Percentiles rank a stretch among this genome's conserved stretches.
Conservation (phyloP, 2,329 filamentous ascomycete genomes). For the Hypoxylon sp. region DNA sequence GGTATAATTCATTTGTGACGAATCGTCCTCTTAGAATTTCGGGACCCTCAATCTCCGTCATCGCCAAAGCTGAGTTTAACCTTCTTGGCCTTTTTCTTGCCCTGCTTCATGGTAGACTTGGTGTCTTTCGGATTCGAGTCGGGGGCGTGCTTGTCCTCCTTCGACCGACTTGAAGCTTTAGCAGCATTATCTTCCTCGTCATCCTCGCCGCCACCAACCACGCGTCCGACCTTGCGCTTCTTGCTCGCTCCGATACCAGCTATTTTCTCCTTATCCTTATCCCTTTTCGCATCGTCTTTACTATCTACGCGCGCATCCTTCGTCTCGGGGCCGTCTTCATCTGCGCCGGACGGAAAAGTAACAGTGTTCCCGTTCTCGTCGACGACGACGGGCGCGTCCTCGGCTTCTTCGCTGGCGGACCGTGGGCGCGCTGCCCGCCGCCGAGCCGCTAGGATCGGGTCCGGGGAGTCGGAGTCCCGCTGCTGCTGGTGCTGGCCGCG, state of each 20-base stretch:
- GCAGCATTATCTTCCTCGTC: slow-evolving; percentile 42
- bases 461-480: slow-evolving; percentile 61
- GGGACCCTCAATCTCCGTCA: slow-evolving; percentile 55
- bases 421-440: slow-evolving; percentile 63
- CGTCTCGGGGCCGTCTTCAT: slow-evolving; percentile 39
- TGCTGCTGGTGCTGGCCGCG: slow-evolving; percentile 64
- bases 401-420: slow-evolving; percentile 76
- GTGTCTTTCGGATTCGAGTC: slow-evolving; percentile 8
- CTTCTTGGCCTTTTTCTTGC: slow-evolving; percentile 70
- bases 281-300: slow-evolving; percentile 41
- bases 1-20: background rate
- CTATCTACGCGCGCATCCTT: slow-evolving; percentile 51
- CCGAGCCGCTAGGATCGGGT: slow-evolving; percentile 64
- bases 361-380: slow-evolving; percentile 78
- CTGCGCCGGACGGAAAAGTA: slow-evolving; percentile 54
- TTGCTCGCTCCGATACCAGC: slow-evolving; percentile 58
- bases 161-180: slow-evolving; percentile 8
- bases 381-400: slow-evolving; percentile 81
- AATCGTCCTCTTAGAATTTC: background rate
- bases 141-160: slow-evolving; percentile 39
- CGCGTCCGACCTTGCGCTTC: slow-evolving; percentile 68
- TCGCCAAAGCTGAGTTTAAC: slow-evolving; percentile 77
- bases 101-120: slow-evolving; percentile 43
- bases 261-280: slow-evolving; percentile 35
- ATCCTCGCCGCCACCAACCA: slow-evolving; percentile 57